phyloP scores from a whole-genome alignment of 768 basidiomycete species.

The Pseudohyphozyma bogoriensis region DNA sequence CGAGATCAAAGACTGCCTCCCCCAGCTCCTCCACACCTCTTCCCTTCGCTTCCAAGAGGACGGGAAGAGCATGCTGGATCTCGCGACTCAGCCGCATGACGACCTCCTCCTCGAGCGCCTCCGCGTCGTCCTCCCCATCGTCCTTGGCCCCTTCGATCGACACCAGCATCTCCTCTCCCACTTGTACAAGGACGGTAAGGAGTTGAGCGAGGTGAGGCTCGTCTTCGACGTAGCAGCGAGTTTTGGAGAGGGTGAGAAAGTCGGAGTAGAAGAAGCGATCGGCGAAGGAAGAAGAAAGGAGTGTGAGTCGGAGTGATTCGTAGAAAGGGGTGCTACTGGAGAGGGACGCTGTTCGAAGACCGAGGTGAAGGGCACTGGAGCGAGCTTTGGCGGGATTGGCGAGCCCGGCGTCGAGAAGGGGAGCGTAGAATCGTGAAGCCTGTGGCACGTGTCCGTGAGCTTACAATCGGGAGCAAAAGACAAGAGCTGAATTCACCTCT shows the following conservation, averaged over 20 bases:
- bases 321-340: neutral
- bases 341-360: neutral
- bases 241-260: neutral
- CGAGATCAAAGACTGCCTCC: too few species aligned
- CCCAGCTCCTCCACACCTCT: too few species aligned
- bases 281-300: neutral
- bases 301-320: neutral
- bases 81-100: neutral
- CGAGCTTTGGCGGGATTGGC: neutral
- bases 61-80: neutral
- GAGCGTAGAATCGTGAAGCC: neutral
- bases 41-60: neutral
- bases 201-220: neutral
- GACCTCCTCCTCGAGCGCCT: neutral
- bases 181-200: neutral
- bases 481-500: neutral
- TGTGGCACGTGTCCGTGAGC: too few species aligned
- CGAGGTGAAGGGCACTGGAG: neutral
- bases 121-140: neutral
- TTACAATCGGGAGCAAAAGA: neutral
- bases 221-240: neutral
- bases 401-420: neutral
- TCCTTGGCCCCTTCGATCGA: neutral
- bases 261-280: neutral
- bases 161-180: neutral